Evolutionary conservation across 495 filamentous ascomycete genomes (phyloP).

Genomic region (Recurvomyces mirabilis): DNA sequence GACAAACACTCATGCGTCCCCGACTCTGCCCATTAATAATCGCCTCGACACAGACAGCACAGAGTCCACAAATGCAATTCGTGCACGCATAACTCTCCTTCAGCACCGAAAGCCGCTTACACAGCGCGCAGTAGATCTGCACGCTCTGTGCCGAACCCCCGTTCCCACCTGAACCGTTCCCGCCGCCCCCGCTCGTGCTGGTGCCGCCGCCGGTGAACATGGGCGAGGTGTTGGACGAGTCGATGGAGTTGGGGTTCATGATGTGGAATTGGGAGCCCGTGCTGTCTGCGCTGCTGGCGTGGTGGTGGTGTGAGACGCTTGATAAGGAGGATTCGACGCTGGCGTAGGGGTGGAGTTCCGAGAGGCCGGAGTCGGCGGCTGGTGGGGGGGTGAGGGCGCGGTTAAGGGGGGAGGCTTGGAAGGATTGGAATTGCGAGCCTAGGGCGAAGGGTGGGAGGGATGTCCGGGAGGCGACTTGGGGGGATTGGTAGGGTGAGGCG

Average conservation of each 20-base stretch:
- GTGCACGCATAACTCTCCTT: slow-evolving; percentile 83
- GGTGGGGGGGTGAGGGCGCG: slow-evolving; percentile 75
- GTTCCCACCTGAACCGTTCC: too few species aligned
- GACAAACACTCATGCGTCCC: slow-evolving; percentile 48
- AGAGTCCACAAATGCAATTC: slow-evolving; percentile 86
- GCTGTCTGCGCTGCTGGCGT: slow-evolving; percentile 13
- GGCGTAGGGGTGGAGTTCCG: slow-evolving; percentile 60
- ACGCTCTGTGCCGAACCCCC: slow-evolving; percentile 46
- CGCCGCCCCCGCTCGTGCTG: too few species aligned
- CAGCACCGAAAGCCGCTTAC: slow-evolving; percentile 58
- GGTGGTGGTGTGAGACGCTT: slow-evolving; percentile 40
- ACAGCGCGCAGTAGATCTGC: slow-evolving; percentile 81
- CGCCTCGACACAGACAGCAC: slow-evolving; percentile 70
- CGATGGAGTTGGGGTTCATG: slow-evolving; percentile 29
- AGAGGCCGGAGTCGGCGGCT: slow-evolving; percentile 48
- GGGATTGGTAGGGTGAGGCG: slow-evolving; percentile 51
- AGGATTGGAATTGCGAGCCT: slow-evolving; percentile 52
- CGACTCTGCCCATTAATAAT: slow-evolving; percentile 46
- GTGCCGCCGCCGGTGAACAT: slow-evolving; percentile 32
- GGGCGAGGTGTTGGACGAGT: slow-evolving; percentile 24
- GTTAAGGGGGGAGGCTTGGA: slow-evolving; percentile 76
- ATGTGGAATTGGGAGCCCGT: slow-evolving; percentile 50
- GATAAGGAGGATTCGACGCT: slow-evolving; percentile 66
- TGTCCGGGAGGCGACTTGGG: slow-evolving; percentile 57
- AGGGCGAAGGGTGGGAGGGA: slow-evolving; percentile 63